Evolutionary conservation across 2,329 filamentous ascomycete species (phyloP), one percentile per base, ranked within the genome.

Genomic region (Acephala macrosclerotiorum): DNA sequence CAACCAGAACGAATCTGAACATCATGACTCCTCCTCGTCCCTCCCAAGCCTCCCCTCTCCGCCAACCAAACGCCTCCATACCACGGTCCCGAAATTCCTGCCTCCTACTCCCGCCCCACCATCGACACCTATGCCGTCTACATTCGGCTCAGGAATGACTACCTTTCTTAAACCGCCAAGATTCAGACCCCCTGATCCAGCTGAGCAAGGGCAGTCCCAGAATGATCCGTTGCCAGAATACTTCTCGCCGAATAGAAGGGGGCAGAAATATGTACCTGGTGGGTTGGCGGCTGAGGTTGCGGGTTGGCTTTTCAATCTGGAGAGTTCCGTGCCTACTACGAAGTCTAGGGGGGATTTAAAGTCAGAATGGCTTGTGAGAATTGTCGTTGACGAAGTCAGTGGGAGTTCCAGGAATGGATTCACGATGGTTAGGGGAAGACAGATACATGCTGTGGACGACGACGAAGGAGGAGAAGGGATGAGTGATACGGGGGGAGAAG

Each of bases 201-300:
- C 66, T 0, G 65, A 69, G n/a, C 57, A 58, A 33, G 25, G 58
- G 9, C 66, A 68, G 38, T 49, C 63, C 14, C 60, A 66, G 25
- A 9, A 18, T 9, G 74, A 77, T 57, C 82, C 83, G 0, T 75
- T 84, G 0, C 84, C 84, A 0, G 82, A 85, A 47, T 79, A 81
- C 45, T 87, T 87, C 73, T 86, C 84, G 0, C 85, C 85, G 1
- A 81, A 82, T 56, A 78, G 83, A 29, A 80, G 80, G 65, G 80
- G 79, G 0, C 79, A 83, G 67, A 82, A 82, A 69, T 86, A 83
- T 67, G 55, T 84, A 0, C 75, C 80, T 1, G 79, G 80, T 3
- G 85, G 84, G 1, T 75, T 85, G 61, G 85, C 85, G 2, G 77
- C 80, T 0, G 81, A 79, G 57, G 73, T 85, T 35, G 79, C 83